Evolutionary conservation across 352 stramenopile genomes (phyloP).

Genomic region (Phytophthora gonapodyides): DNA sequence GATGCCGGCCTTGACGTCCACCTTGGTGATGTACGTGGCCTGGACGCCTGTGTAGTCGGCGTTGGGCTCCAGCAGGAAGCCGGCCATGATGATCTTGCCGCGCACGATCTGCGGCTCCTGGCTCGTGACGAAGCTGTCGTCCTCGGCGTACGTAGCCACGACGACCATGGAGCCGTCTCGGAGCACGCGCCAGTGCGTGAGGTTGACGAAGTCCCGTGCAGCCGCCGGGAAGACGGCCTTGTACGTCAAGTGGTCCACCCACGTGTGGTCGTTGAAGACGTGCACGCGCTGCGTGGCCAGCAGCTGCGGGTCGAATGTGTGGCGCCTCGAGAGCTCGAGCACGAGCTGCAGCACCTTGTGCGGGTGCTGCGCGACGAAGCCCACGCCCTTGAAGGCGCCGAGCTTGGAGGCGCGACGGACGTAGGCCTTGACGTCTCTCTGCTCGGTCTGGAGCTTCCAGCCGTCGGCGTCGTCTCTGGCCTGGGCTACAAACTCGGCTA

Average conservation of each 20-base stretch:
- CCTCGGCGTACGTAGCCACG: conserved; percentile 49
- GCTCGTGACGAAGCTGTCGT: conserved; percentile 42
- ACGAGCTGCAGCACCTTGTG: conserved; percentile 61
- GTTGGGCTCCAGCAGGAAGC: conserved; percentile 68
- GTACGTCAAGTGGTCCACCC: conserved; percentile 72
- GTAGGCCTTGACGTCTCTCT: conserved; percentile 65
- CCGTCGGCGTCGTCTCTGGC: conserved; percentile 51
- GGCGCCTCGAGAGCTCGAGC: conserved; percentile 51
- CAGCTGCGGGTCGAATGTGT: conserved; percentile 63
- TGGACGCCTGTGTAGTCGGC: conserved; percentile 58
- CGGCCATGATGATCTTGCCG: conserved; percentile 56
- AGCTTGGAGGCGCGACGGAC: conserved; percentile 47
- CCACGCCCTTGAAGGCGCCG: conserved; percentile 60
- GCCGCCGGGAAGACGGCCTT: conserved; percentile 67
- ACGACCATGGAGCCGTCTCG: conserved; percentile 58
- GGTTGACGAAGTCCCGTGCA: conserved; percentile 62
- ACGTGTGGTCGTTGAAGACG: conserved; percentile 74
- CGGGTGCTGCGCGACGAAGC: conserved; percentile 58
- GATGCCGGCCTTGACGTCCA: conserved; percentile 65
- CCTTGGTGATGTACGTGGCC: conserved; percentile 71
- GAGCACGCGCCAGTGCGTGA: conserved; percentile 79
- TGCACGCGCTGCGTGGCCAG: conserved; percentile 50
- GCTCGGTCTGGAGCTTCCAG: conserved; percentile 66
- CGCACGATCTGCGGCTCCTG: conserved; percentile 59
- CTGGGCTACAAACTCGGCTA: conserved; percentile 66